Evolutionary conservation across 2,329 filamentous ascomycete genomes (phyloP).

Genomic region (Pestalotiopsis sp.): DNA sequence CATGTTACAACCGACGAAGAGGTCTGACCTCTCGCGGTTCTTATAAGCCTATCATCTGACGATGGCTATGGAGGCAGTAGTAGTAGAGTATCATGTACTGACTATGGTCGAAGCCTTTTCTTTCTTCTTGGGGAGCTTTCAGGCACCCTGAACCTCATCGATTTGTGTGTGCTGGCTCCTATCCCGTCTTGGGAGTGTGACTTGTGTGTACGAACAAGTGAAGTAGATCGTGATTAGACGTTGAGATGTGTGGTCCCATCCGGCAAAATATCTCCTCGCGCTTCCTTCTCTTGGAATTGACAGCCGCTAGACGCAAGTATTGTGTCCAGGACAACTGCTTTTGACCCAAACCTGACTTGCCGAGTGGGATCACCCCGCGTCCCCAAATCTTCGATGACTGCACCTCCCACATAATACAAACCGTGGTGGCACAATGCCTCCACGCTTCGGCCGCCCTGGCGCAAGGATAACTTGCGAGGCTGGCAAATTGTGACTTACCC

Average conservation of each 20-base stretch:
- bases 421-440: not conserved
- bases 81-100: slow-evolving; percentile 35
- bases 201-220: slow-evolving; percentile 22
- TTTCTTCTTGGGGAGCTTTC: slow-evolving; percentile 21
- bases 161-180: slow-evolving; percentile 20
- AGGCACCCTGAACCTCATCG: slow-evolving; percentile 20
- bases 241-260: slow-evolving; percentile 26
- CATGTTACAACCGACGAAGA: slow-evolving; percentile 54
- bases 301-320: slow-evolving; percentile 24
- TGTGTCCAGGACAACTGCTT: slow-evolving; percentile 21
- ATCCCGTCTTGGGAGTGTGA: slow-evolving; percentile 24
- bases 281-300: slow-evolving; percentile 19
- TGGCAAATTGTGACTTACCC: not conserved
- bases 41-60: slow-evolving; percentile 46
- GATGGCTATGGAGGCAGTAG: slow-evolving; percentile 48
- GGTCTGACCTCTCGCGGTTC: slow-evolving; percentile 39
- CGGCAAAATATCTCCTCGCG: slow-evolving; percentile 22
- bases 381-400: not conserved
- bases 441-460: not conserved
- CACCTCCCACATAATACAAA: not conserved
- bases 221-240: slow-evolving; percentile 24
- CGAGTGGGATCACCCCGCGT: not conserved
- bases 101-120: slow-evolving; percentile 34
- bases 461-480: not conserved
- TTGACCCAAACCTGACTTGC: not conserved